These are phyloP conservation scores for Pythium chondricola DNA, from an alignment of 352 stramenopile genomes.

Conservation along the genomic window DNA sequence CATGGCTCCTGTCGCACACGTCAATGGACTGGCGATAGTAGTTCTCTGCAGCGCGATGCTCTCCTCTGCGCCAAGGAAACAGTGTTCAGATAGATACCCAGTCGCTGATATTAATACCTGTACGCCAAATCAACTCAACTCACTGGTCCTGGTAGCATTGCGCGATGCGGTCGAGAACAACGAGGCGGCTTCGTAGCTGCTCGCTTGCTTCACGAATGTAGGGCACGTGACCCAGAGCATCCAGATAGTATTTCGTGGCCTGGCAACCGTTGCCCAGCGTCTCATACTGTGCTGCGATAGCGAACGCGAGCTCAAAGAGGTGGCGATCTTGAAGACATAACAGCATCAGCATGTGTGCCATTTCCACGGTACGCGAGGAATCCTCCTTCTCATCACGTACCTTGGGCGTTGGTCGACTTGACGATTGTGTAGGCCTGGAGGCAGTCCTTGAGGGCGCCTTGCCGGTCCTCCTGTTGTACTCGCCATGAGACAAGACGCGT, in stretches of 20 bases:
- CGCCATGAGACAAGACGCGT: too few relatives aligned
- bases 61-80: conserved; percentile 10
- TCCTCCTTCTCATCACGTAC: conserved; percentile 29
- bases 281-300: conserved; percentile 73
- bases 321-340: conserved; percentile 44
- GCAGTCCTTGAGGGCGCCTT: conserved; percentile 58
- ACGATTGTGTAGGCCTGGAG: conserved; percentile 61
- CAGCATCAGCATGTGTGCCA: too few relatives aligned
- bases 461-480: conserved; percentile 25
- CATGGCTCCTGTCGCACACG: conserved; percentile 17
- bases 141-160: conserved; percentile 72
- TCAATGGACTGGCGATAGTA: conserved; percentile 35
- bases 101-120: neutral
- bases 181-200: conserved; percentile 39
- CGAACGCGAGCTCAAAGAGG: conserved; percentile 72
- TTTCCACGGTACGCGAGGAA: too few relatives aligned
- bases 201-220: conserved; percentile 24
- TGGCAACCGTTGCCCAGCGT: conserved; percentile 28
- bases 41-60: conserved; percentile 28
- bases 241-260: conserved; percentile 65
- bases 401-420: conserved; percentile 55
- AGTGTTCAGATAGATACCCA: neutral
- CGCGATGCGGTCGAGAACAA: conserved; percentile 71
- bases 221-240: conserved; percentile 47
- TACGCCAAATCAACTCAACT: neutral